Conservation (phyloP, 2,329 filamentous ascomycete species). For the Bretziella fagacearum region DNA sequence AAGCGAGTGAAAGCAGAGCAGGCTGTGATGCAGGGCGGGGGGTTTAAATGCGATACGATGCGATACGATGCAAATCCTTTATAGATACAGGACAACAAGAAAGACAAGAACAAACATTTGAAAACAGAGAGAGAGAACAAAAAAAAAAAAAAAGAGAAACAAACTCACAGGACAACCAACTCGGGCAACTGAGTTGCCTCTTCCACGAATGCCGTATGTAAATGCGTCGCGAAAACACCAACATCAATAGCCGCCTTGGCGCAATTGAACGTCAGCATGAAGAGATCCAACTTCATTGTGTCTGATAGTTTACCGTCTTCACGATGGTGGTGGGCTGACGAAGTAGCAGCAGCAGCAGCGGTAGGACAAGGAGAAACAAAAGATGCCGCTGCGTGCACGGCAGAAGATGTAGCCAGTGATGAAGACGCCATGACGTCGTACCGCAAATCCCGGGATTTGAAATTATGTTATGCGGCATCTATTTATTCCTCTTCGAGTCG, state of each 20-base stretch:
- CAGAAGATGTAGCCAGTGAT: background rate
- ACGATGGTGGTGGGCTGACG: background rate
- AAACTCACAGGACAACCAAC: slow-evolving; percentile 39
- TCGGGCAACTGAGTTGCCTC: slow-evolving; percentile 33
- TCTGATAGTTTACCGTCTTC: slow-evolving; percentile 11
- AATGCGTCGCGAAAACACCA: slow-evolving; percentile 51
- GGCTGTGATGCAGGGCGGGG: too few species aligned
- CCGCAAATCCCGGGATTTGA: too few species aligned
- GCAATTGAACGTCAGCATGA: slow-evolving; percentile 83
- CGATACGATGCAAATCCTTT: too few species aligned
- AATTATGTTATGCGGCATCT: too few species aligned
- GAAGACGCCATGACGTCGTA: too few species aligned
- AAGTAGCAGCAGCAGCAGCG: background rate
- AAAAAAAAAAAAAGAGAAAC: background rate
- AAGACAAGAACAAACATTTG: background rate
- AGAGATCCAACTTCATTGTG: slow-evolving; percentile 38
- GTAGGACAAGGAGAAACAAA: background rate
- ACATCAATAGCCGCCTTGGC: slow-evolving; percentile 54
- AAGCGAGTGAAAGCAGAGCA: too few species aligned
- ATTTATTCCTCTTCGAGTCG: too few species aligned
- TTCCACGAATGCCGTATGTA: slow-evolving; percentile 42
- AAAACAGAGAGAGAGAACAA: background rate
- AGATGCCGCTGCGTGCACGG: background rate
- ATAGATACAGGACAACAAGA: too few species aligned
- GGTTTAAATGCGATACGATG: too few species aligned